Evolutionary conservation across 208 protist species (phyloP), one percentile per base, ranked within the genome.

Genomic region (Acanthamoeba castellanii): DNA sequence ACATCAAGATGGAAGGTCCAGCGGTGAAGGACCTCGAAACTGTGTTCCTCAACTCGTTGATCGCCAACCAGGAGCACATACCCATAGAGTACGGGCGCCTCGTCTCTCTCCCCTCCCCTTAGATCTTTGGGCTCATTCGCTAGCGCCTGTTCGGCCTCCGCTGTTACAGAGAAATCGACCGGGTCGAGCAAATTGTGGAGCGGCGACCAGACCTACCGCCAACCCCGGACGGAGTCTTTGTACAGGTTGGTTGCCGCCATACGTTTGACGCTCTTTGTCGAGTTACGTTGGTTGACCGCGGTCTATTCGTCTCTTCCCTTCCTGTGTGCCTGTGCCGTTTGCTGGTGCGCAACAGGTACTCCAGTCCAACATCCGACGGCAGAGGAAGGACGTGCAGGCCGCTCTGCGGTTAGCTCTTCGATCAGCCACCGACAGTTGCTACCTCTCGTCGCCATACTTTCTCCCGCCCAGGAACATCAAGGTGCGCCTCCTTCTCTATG

Each of bases 1-100:
- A 96, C 55, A 82, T 95, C 11, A 96, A 93, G 37, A 57, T 97
- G n/a, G 93, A 94, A 50, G 96, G 96, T 1, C 96, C 96, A 2
- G 95, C 81, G 13, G 96, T 95, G 9, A 34, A 90, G 20, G 68
- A 97, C 27, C 50, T 97, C 13, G n/a, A 61, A 11, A 61, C 61
- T 13, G 89, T 96, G 20, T 96, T 96, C 68, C n/a, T 89, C 57
- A 34, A 92, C 50, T 95, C 94, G 1, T 18, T 96, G 14, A 50
- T 89, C 34, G 92, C 90, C n/a, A 94, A 94, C 47, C 45, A 94
- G 45, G 68, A 84, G 45, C 70, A 94, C 90, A 94, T 94, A 27
- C 7, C 7, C 20, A 42, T 25, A 13, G 50, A 66, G 90, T 82
- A 50, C 52, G 88, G 13, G 8, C 16, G 7, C 47, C 22, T n/a